These are phyloP conservation scores for Colletotrichum sp. DNA, from an alignment of 2,329 filamentous ascomycete species.

Conservation along the genomic window DNA sequence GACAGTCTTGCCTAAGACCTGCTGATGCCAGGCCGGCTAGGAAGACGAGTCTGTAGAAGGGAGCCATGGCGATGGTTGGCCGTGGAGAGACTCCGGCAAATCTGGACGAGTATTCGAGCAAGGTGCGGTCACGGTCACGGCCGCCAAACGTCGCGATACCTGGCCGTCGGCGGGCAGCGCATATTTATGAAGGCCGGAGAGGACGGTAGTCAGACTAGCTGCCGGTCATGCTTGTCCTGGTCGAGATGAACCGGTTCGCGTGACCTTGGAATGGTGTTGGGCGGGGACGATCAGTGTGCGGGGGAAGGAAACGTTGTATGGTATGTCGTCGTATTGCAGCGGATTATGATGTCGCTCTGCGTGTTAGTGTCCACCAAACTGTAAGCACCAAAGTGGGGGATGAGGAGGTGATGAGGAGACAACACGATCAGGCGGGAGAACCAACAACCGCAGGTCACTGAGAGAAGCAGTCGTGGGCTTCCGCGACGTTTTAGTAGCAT, in stretches of 20 bases:
- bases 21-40: slow-evolving; percentile 19
- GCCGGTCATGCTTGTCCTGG: not conserved
- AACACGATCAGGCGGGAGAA: not conserved
- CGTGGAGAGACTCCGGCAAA: not conserved
- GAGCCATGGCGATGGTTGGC: not conserved
- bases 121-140: not conserved
- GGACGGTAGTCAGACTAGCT: not conserved
- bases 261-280: not conserved
- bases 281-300: slow-evolving; percentile 3
- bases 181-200: not conserved
- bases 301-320: slow-evolving; percentile 9
- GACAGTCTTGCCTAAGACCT: slow-evolving; percentile 32
- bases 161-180: not conserved
- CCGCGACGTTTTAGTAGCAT: slow-evolving; percentile 5
- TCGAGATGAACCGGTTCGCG: slow-evolving; percentile 2
- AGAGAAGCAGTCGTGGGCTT: not conserved
- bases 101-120: not conserved
- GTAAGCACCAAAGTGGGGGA: not conserved
- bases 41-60: not conserved
- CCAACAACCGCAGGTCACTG: not conserved
- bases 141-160: not conserved
- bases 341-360: slow-evolving; percentile 3
- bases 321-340: slow-evolving; percentile 10
- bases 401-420: not conserved
- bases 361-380: not conserved